phyloP scores from a whole-genome alignment of 1,139 yeast species.

The Blastobotrys apis region DNA sequence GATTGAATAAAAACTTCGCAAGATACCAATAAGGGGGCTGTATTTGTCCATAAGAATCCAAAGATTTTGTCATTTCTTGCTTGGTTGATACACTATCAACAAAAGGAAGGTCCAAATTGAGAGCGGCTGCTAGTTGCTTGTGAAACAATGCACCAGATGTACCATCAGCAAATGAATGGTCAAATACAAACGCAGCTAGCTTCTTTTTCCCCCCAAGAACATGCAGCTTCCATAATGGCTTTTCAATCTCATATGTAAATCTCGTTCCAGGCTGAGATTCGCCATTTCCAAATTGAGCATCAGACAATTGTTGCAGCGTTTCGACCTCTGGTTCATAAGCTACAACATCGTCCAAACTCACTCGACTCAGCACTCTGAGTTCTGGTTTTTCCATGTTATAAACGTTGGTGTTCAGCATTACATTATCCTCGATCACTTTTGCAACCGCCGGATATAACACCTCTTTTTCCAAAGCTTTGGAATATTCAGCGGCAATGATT shows the following conservation, averaged over 20 bases:
- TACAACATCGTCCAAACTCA: conserved; percentile 14
- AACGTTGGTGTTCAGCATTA: conserved; percentile 9
- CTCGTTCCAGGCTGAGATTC: background rate
- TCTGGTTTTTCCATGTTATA: conserved; percentile 5
- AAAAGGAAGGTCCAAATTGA: conserved; percentile 8
- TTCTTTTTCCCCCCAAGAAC: conserved; percentile 14
- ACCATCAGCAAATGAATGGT: conserved; percentile 26
- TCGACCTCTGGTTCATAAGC: conserved; percentile 3
- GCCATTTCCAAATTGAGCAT: conserved; percentile 8
- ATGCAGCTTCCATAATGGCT: conserved; percentile 24
- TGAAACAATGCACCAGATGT: conserved; percentile 25
- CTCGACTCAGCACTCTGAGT: background rate
- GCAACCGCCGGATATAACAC: conserved; percentile 10
- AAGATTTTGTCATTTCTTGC: background rate
- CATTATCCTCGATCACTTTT: conserved; percentile 4
- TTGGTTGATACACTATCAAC: background rate
- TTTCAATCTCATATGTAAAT: conserved; percentile 14
- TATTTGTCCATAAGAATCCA: conserved; percentile 10
- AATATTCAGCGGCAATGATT: conserved; percentile 12
- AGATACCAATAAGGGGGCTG: background rate
- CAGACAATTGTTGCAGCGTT: conserved; percentile 13
- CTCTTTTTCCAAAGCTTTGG: conserved; percentile 1
- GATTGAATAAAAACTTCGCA: background rate
- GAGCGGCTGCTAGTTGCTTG: conserved; percentile 15
- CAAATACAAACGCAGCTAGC: conserved; percentile 19